Evolutionary conservation across 768 basidiomycete species (phyloP), one percentile per base, ranked within the genome.

Genomic region (Mycena maculata): DNA sequence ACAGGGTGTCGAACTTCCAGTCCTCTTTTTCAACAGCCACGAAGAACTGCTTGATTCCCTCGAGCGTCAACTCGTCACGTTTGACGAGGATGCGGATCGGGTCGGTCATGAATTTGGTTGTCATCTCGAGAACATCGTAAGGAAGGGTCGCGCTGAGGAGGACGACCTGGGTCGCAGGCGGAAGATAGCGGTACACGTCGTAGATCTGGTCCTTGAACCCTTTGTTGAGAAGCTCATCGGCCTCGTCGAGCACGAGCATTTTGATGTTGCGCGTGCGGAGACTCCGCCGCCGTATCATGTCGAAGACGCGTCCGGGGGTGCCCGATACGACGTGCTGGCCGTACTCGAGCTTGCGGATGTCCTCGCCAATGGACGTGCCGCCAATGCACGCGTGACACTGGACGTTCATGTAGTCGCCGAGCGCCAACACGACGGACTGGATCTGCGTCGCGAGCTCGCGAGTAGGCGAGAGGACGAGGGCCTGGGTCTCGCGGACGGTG

Each of bases 201-300:
- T 98, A 98, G 76, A 98, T 98, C 82, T 98, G 96, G 78, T 99
- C 96, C 81, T 96, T 97, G 90, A 99, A 98, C 23, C 97, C 97
- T 81, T 96, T 96, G 85, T 96, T 95, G 68, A 99, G 86, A 63
- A 99, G 83, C 78, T 98, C 96, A 77, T 99, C 97, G 63, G 96
- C 96, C 81, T 96, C 95, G 74, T 96, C 95, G 11, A 96, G 88
- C 60, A 95, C 89, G 50, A 97, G 87, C 93, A 98, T 96, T 84
- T 99, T 98, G 87, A 99, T 96, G 80, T 96, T 96, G 71, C 96
- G 89, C 54, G 97, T 98, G 65, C 95, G 90, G 67, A 99, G 85
- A 74, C 92, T 92, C 73, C 96, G 87, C 75, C 97, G 88, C 66
- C 96, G 89, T 84, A 99, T 99, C 96, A 98, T 98, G 82, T 99